Evolutionary conservation across 176 grass and related monocot genomes (phyloP).

Genomic region (Bothriochloa decipiens): DNA sequence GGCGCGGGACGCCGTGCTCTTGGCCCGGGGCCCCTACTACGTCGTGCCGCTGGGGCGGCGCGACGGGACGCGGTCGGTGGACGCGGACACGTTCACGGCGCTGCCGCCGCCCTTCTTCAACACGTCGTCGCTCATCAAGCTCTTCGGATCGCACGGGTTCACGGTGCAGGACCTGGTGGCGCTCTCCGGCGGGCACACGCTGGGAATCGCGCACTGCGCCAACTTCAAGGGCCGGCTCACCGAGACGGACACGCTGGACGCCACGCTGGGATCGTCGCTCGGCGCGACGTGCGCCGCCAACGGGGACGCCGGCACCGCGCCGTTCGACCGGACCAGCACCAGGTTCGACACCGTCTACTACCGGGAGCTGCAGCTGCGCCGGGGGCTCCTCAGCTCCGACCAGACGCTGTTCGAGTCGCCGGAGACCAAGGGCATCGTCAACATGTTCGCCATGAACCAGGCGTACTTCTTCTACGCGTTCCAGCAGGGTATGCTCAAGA

Average conservation of each 20-base stretch:
- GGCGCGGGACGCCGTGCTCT: slow-evolving; percentile 74
- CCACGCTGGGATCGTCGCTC: slow-evolving; percentile 36
- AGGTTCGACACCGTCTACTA: slow-evolving; percentile 74
- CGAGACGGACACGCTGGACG: slow-evolving; percentile 53
- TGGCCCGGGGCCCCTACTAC: slow-evolving; percentile 76
- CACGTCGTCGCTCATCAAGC: slow-evolving; percentile 47
- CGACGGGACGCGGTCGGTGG: slow-evolving; percentile 66
- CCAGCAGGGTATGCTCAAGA: slow-evolving; percentile 80
- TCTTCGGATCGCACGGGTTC: slow-evolving; percentile 64
- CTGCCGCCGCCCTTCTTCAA: slow-evolving; percentile 62
- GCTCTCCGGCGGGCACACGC: slow-evolving; percentile 75
- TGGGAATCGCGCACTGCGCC: slow-evolving; percentile 69
- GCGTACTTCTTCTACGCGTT: slow-evolving; percentile 83
- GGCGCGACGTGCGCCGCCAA: slow-evolving; percentile 38
- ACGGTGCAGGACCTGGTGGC: slow-evolving; percentile 64
- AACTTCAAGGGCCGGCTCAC: slow-evolving; percentile 54
- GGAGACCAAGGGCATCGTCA: slow-evolving; percentile 61
- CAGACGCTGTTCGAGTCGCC: slow-evolving; percentile 73
- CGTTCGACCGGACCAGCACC: slow-evolving; percentile 69
- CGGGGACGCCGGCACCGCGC: slow-evolving; percentile 50
- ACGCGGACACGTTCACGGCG: slow-evolving; percentile 55
- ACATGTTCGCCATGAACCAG: slow-evolving; percentile 65
- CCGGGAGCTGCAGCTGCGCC: slow-evolving; percentile 56
- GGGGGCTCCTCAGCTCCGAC: slow-evolving; percentile 72
- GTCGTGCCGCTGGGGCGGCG: slow-evolving; percentile 58